Conservation (phyloP, 2,329 filamentous ascomycete genomes). For the Exophiala lecanii-corni region DNA sequence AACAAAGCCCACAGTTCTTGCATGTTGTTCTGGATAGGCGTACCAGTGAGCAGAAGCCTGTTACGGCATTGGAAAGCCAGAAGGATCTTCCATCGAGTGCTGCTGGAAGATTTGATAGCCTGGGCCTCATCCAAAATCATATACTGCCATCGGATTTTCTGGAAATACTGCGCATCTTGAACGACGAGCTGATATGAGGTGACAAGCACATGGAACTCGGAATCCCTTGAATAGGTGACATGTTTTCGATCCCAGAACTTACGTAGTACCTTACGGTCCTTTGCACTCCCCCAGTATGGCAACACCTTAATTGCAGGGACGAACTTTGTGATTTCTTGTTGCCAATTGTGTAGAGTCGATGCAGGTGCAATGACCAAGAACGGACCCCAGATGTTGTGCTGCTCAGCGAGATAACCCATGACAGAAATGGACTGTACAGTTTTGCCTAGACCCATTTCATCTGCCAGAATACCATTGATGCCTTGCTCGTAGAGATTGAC, state of each 20-base stretch:
- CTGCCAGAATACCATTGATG: conserved; percentile 97
- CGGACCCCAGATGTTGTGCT: conserved; percentile 96
- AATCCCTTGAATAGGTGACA: conserved; percentile 87
- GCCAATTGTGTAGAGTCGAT: conserved; percentile 97
- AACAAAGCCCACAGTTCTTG: conserved; percentile 96
- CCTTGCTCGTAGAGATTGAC: conserved; percentile 98
- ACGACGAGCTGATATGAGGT: conserved; percentile 98
- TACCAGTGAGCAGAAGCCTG: conserved; percentile 86
- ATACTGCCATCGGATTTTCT: conserved; percentile 99
- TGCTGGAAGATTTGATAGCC: conserved; percentile 96
- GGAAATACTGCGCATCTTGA: conserved; percentile 92
- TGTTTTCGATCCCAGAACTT: conserved; percentile 99
- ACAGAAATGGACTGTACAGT: conserved; percentile 98
- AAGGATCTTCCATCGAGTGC: conserved; percentile 93
- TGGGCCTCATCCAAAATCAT: conserved; percentile 99
- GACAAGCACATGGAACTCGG: conserved; percentile 90
- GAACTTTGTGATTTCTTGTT: conserved; percentile 94
- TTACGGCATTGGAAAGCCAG: conserved; percentile 94
- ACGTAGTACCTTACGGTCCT: conserved; percentile 88
- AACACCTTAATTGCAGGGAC: conserved; percentile 92
- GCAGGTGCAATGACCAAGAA: conserved; percentile 95
- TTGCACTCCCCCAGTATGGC: conserved; percentile 94
- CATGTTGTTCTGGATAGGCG: conserved; percentile 99
- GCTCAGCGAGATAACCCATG: conserved; percentile 96
- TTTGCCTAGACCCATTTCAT: conserved; percentile 99